These are phyloP conservation scores for Silene noctiflora DNA, from an alignment of 179 eudicot species.

Conservation along the genomic window DNA sequence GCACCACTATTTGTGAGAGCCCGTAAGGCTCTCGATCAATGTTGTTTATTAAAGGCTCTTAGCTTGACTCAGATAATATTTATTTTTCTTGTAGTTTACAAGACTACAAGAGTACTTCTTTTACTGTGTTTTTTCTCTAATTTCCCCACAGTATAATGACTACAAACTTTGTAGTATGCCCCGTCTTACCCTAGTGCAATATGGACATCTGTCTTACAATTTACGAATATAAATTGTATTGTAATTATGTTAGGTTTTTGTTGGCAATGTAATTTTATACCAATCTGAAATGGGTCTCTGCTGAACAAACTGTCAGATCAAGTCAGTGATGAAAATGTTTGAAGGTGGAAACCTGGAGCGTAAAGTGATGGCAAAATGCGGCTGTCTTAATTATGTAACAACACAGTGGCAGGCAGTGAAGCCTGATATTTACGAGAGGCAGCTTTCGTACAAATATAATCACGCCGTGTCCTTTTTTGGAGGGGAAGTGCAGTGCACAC, in stretches of 20 bases:
- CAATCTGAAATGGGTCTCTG: neutral
- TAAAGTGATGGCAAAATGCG: conserved; percentile 60
- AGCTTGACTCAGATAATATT: no score
- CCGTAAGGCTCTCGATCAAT: no score
- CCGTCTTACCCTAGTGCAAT: no score
- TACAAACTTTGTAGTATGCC: no score
- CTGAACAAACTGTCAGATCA: conserved; percentile 38
- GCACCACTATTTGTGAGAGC: no score
- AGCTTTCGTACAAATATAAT: conserved; percentile 56
- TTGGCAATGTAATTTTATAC: neutral
- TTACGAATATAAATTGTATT: no score
- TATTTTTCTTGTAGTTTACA: no score
- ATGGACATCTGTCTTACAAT: no score
- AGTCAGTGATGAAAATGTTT: conserved; percentile 60
- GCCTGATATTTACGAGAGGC: conserved; percentile 55
- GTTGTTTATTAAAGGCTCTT: no score
- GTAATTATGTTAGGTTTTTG: neutral
- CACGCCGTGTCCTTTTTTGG: conserved; percentile 65
- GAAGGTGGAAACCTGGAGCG: conserved; percentile 70
- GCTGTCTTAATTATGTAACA: conserved; percentile 59
- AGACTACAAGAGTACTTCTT: no score
- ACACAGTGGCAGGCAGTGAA: conserved; percentile 59
- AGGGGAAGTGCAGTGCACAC: conserved; percentile 71
- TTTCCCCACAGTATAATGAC: no score
- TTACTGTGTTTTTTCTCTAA: no score